Evolutionary conservation across 202 grass and related monocot species (phyloP).

Genomic region (Sporobolus alterniflorus): DNA sequence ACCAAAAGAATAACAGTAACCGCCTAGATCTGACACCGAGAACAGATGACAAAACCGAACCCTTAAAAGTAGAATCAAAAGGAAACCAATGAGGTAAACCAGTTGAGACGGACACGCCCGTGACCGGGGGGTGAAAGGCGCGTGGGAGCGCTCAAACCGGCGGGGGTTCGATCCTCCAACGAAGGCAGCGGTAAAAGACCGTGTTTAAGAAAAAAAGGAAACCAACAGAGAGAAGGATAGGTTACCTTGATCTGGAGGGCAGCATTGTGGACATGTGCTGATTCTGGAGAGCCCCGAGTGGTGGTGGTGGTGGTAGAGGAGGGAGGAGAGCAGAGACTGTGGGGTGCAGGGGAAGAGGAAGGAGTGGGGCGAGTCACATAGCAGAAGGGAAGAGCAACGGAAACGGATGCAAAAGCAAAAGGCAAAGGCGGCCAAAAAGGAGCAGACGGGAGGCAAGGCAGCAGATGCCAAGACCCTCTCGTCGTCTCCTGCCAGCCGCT

Average conservation of each 20-base stretch:
- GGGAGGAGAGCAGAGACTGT: not conserved
- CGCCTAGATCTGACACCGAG: conserved; percentile 34
- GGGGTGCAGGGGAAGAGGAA: conserved; percentile 8
- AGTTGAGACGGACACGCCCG: too few relatives aligned
- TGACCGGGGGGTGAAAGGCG: too few relatives aligned
- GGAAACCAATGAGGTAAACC: too few relatives aligned
- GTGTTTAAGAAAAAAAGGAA: not conserved
- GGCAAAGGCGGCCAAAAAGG: conserved; percentile 41
- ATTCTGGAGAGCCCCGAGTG: not conserved
- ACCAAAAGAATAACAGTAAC: not conserved
- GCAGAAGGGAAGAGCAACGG: not conserved
- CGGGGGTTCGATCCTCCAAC: too few relatives aligned
- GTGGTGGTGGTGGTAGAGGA: not conserved
- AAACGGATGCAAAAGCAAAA: conserved; percentile 64
- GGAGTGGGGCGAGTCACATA: conserved; percentile 1
- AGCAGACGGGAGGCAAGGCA: not conserved
- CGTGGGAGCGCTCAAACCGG: too few relatives aligned
- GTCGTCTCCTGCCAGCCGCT: not conserved
- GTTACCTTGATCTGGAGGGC: conserved; percentile 75
- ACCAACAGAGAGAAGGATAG: not conserved
- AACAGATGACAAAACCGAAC: not conserved
- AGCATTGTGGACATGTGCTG: conserved; percentile 63
- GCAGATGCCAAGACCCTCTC: not conserved
- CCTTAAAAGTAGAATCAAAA: not conserved
- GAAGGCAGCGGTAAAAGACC: too few relatives aligned